Evolutionary conservation across 192 early-diverging fungal genomes (phyloP).

Genomic region (Coemansia sp.): DNA sequence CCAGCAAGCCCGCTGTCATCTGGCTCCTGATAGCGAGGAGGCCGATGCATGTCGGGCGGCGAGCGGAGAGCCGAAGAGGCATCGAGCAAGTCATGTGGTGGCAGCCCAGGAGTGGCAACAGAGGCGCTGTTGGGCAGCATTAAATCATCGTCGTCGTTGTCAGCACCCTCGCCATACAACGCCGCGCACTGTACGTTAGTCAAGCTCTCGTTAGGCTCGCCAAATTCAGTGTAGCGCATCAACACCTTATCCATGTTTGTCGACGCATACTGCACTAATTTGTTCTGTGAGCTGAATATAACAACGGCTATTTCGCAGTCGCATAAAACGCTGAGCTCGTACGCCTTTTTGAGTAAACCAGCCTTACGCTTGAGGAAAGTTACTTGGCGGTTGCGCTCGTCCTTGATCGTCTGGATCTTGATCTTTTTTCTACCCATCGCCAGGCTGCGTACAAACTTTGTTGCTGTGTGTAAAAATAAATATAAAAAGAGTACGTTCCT

Average conservation of each 20-base stretch:
- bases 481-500: neutral
- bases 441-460: neutral
- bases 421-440: conserved; percentile 95
- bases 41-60: conserved; percentile 20
- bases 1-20: conserved; percentile 10
- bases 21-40: conserved; percentile 2
- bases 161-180: conserved; percentile 41
- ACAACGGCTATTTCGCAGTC: conserved; percentile 94
- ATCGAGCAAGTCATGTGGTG: conserved; percentile 27
- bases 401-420: conserved; percentile 85
- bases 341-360: conserved; percentile 96
- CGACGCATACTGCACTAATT: conserved; percentile 90
- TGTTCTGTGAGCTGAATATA: conserved; percentile 92
- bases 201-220: conserved; percentile 59
- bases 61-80: conserved; percentile 10
- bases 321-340: conserved; percentile 92
- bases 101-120: conserved; percentile 15
- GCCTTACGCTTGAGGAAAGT: conserved; percentile 95
- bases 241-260: conserved; percentile 94
- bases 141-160: conserved; percentile 38
- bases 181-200: conserved; percentile 61
- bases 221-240: conserved; percentile 78
- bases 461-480: neutral
- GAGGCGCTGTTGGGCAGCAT: conserved; percentile 25
- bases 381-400: conserved; percentile 92